Evolutionary conservation across 2,329 filamentous ascomycete species (phyloP), one percentile per base, ranked within the genome.

Genomic region (Pseudogymnoascus sp.): DNA sequence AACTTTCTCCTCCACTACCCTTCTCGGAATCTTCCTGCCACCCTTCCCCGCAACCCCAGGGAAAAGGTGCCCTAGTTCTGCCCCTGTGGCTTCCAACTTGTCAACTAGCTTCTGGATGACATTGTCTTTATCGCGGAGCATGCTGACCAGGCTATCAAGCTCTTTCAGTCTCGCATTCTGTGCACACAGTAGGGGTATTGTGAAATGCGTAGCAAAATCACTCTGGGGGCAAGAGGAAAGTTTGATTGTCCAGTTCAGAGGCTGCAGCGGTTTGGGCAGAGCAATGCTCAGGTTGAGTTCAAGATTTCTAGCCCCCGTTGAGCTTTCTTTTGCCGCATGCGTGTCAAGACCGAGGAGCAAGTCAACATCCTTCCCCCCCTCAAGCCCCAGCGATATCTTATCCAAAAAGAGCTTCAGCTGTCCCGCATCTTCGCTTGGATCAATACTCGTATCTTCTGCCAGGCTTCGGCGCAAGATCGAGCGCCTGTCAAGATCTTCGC

Each of bases 321-420:
- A 75, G 8, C 75, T 75, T 1, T 75, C 74, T 27, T 73, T 74
- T 13, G 71, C 67, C 42, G 74, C 75, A 9, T 75, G 69, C 8
- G 74, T 73, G 58, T 71, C 70, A 2, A 72, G 70, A 4, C 71
- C 69, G 48, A 86, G 69, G 12, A 71, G 74, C 61, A 86, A 59
- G 68, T 63, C 73, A 73, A 62, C 65, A 71, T 70, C 65, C 80
- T 78, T 37, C 76, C 76, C 18, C 71, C 70, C 37, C 75, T 74
- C 18, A 69, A 82, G 62, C 65, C 77, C 76, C 77, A 81, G 69
- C 58, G 77, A 73, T 15, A 93, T 76, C 68, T 87, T 86, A 21
- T 82, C 78, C 12, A 92, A 76, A 60, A 93, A 84, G 59, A 86
- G 85, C 27, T 75, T 71, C 74, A 90, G 83, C 69, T 93, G 89